Evolutionary conservation across 257 asterid species (phyloP).

Genomic region (Schizonepeta tenuifolia): DNA sequence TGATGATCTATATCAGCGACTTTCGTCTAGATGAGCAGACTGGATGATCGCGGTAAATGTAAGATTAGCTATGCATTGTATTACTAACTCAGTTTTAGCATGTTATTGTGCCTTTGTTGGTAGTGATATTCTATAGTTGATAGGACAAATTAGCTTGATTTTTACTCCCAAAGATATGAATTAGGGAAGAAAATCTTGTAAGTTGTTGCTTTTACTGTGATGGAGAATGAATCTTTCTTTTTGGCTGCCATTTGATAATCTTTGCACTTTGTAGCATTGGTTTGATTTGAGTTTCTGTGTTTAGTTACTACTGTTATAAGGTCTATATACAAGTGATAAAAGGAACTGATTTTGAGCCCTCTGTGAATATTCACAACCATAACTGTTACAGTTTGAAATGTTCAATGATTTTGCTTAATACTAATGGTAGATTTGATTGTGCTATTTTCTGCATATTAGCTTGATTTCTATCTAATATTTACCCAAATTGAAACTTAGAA

Average conservation of each 20-base stretch:
- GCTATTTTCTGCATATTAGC: neutral
- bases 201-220: constrained; percentile 3
- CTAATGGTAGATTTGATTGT: neutral
- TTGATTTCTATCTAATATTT: neutral
- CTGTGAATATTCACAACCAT: neutral
- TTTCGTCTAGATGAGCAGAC: constrained; percentile 70
- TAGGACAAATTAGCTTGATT: constrained; percentile 18
- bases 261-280: neutral
- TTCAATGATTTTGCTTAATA: neutral
- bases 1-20: constrained; percentile 84
- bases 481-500: neutral
- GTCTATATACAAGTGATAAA: neutral
- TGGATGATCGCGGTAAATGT: constrained; percentile 31
- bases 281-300: neutral
- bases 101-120: constrained; percentile 19
- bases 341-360: neutral
- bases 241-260: neutral
- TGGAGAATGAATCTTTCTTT: constrained; percentile 16
- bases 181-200: constrained; percentile 19
- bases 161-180: constrained; percentile 31
- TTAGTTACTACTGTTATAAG: neutral
- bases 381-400: neutral
- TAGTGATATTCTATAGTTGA: constrained; percentile 13
- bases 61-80: constrained; percentile 37
- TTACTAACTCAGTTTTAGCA: constrained; percentile 36